Conservation (phyloP, 257 asterid species). For the Linaria vulgaris region DNA sequence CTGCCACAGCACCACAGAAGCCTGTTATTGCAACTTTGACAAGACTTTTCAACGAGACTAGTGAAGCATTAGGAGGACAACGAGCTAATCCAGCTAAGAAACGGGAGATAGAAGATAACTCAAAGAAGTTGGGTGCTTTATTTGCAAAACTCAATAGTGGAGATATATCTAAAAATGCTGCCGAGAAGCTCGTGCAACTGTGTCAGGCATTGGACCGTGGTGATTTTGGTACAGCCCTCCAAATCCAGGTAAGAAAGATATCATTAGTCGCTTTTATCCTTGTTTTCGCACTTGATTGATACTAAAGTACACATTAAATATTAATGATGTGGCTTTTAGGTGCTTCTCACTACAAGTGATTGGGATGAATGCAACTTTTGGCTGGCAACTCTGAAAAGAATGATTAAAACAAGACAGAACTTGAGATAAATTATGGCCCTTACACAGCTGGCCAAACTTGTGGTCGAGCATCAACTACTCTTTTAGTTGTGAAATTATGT, state of each 20-base stretch:
- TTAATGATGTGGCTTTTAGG: conserved; percentile 41
- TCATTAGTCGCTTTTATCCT: neutral
- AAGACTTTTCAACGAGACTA: conserved; percentile 83
- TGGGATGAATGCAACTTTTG: conserved; percentile 99
- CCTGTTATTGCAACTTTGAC: conserved; percentile 84
- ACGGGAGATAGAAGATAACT: conserved; percentile 93
- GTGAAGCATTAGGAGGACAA: conserved; percentile 85
- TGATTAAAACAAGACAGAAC: conserved; percentile 87
- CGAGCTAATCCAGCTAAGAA: conserved; percentile 89
- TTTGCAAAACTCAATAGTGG: conserved; percentile 79
- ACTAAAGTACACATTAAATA: conserved; percentile 8
- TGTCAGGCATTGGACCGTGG: conserved; percentile 88
- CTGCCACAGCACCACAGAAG: conserved; percentile 78
- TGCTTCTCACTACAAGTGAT: conserved; percentile 84
- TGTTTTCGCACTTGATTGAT: neutral
- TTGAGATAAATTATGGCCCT: conserved; percentile 45
- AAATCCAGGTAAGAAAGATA: conserved; percentile 65
- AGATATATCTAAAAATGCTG: conserved; percentile 88
- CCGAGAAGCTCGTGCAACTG: conserved; percentile 85
- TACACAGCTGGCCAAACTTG: conserved; percentile 11
- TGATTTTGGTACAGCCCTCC: conserved; percentile 78
- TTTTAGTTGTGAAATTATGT: conserved; percentile 38
- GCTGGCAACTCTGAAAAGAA: conserved; percentile 83
- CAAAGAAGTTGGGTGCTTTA: conserved; percentile 82
- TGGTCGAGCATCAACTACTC: conserved; percentile 28